Conservation (phyloP, 208 protist species). For the Crithidia acanthocephali region DNA sequence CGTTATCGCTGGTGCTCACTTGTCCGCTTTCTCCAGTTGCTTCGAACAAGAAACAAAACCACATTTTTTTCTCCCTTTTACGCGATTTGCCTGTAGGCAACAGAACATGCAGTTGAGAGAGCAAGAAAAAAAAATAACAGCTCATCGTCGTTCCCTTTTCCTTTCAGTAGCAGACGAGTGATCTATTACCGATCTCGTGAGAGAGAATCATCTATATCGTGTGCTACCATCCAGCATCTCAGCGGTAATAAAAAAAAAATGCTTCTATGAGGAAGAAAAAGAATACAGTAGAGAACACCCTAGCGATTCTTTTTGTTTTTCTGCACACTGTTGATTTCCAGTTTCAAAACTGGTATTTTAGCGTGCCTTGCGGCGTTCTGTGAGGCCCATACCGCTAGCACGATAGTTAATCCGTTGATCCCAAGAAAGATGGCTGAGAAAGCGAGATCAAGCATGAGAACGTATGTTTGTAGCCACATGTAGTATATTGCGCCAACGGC, state of each 20-base stretch:
- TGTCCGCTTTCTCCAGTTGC: too few relatives aligned
- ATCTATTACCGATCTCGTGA: too few relatives aligned
- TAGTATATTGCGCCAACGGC: slow-evolving; percentile 68
- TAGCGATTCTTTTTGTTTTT: slow-evolving; percentile 17
- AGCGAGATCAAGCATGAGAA: slow-evolving; percentile 71
- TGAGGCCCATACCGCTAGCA: slow-evolving; percentile 44
- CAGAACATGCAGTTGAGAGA: background rate
- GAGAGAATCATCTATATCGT: too few relatives aligned
- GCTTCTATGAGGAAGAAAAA: background rate
- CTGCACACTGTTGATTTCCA: slow-evolving; percentile 6
- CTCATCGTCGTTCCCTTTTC: too few relatives aligned
- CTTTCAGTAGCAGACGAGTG: too few relatives aligned
- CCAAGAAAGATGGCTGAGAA: slow-evolving; percentile 66
- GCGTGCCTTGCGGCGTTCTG: slow-evolving; percentile 21
- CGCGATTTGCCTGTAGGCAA: too few relatives aligned
- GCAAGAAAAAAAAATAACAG: too few relatives aligned
- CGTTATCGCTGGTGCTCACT: too few relatives aligned
- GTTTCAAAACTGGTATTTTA: slow-evolving; percentile 15
- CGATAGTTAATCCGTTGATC: slow-evolving; percentile 49
- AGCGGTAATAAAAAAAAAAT: background rate
- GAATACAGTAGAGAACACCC: background rate
- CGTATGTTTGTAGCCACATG: slow-evolving; percentile 89
- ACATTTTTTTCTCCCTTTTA: too few relatives aligned
- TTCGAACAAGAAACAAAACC: too few relatives aligned
- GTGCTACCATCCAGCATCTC: too few relatives aligned